A percentile compares a stretch with the other conserved stretches of the same genome.
These are phyloP conservation scores for Fennellomyces sp. DNA, from an alignment of 371 early-diverging fungal species.

Conservation along the genomic window DNA sequence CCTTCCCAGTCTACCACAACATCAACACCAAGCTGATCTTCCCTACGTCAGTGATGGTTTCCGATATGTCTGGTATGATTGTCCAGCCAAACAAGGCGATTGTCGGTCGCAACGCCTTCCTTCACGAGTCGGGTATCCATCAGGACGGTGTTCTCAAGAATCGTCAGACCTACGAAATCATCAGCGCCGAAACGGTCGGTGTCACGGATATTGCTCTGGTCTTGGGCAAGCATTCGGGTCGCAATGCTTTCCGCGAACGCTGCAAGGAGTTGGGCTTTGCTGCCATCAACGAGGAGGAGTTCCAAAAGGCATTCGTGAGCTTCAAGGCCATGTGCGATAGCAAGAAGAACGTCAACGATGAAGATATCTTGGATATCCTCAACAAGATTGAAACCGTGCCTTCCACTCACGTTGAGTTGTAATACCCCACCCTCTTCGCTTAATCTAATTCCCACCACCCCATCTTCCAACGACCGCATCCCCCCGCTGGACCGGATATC, in stretches of 20 bases:
- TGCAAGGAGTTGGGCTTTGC: constrained; percentile 81
- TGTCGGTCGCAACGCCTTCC: constrained; percentile 96
- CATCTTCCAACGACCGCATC: not conserved
- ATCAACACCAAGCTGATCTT: constrained; percentile 90
- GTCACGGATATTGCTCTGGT: constrained; percentile 83
- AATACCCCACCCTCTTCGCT: not conserved
- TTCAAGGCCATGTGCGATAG: constrained; percentile 93
- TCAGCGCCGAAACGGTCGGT: constrained; percentile 90
- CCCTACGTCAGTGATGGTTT: constrained; percentile 88
- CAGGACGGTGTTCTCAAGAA: constrained; percentile 97
- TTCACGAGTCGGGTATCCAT: constrained; percentile 97
- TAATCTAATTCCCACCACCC: not conserved
- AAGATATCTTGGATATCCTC: constrained; percentile 85
- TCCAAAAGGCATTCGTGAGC: constrained; percentile 79
- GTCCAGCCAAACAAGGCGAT: constrained; percentile 98
- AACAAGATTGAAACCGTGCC: constrained; percentile 45
- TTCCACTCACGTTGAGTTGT: constrained; percentile 15
- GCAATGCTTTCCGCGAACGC: constrained; percentile 88
- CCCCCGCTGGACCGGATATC: constrained; percentile 2
- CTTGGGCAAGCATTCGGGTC: constrained; percentile 95
- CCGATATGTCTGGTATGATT: constrained; percentile 87
- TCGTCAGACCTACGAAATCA: constrained; percentile 94
- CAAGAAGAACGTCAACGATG: constrained; percentile 91
- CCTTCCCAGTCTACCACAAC: constrained; percentile 85
- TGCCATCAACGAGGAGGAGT: constrained; percentile 61